Evolutionary conservation across 768 basidiomycete species (phyloP).

Genomic region (Russula foetens): DNA sequence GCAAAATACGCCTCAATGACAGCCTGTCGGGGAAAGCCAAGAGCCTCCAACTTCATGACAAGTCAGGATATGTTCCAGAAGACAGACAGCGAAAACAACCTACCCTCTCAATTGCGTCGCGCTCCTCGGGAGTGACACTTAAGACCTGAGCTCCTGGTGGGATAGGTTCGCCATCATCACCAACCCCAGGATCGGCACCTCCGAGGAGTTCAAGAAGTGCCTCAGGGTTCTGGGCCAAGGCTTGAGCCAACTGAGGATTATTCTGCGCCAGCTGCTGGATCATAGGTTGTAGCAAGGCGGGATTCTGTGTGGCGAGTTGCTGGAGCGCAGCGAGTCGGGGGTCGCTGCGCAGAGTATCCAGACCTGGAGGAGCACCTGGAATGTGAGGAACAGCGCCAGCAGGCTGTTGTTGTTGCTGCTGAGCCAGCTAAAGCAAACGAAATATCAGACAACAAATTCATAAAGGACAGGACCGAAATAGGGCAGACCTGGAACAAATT

Average conservation of each 20-base stretch:
- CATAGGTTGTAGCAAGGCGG: slow-evolving; percentile 65
- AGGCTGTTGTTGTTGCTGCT: slow-evolving; percentile 48
- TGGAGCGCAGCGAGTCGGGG: slow-evolving; percentile 70
- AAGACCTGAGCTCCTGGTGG: slow-evolving; percentile 53
- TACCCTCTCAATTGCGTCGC: slow-evolving; percentile 83
- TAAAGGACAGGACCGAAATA: background rate
- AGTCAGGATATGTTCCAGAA: background rate
- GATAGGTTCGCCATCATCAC: slow-evolving; percentile 30
- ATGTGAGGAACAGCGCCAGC: slow-evolving; percentile 26
- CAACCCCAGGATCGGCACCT: slow-evolving; percentile 33
- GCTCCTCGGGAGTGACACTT: slow-evolving; percentile 79
- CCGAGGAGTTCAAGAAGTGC: slow-evolving; percentile 56
- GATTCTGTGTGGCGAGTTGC: slow-evolving; percentile 66
- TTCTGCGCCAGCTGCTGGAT: slow-evolving; percentile 70
- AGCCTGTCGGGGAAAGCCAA: slow-evolving; percentile 78
- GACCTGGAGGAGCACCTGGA: slow-evolving; percentile 27
- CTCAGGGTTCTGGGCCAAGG: slow-evolving; percentile 65
- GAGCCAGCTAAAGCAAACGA: slow-evolving; percentile 47
- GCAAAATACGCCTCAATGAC: slow-evolving; percentile 90
- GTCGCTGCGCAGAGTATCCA: slow-evolving; percentile 48
- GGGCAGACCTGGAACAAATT: slow-evolving; percentile 78
- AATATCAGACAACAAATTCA: background rate
- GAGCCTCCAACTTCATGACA: slow-evolving; percentile 56
- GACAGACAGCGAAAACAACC: slow-evolving; percentile 26
- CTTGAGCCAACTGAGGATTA: slow-evolving; percentile 71